phyloP scores from a whole-genome alignment of 73 alveolate species.

The Tetrahymena elliotti region DNA sequence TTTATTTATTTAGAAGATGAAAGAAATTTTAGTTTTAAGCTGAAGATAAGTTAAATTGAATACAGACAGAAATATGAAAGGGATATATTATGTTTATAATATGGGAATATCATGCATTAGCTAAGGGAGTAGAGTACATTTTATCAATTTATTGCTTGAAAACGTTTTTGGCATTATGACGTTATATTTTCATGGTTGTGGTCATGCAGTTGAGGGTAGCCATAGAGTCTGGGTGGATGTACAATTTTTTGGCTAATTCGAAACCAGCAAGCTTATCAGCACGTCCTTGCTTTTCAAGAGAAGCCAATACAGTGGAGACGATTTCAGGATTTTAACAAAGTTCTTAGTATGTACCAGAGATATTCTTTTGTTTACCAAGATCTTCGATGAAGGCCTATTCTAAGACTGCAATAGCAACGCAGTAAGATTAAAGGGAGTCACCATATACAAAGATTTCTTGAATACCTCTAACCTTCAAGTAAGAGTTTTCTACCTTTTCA shows the following conservation, averaged over 20 bases:
- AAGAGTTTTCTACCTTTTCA: conserved; percentile 75
- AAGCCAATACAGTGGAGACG: neutral
- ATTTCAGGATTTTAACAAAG: neutral
- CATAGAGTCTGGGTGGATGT: conserved; percentile 8
- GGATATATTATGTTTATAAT: neutral
- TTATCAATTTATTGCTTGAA: neutral
- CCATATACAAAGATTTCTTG: conserved; percentile 78
- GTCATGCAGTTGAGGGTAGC: neutral
- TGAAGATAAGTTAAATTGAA: neutral
- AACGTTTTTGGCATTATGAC: conserved; percentile 5
- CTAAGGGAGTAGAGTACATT: neutral
- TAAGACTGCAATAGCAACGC: conserved; percentile 75
- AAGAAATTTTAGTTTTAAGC: too few species aligned
- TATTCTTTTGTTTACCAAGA: neutral
- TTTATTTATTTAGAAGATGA: too few species aligned
- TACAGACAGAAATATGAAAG: neutral
- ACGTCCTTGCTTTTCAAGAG: neutral
- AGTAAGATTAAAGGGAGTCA: conserved; percentile 58
- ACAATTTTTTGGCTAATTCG: conserved; percentile 3
- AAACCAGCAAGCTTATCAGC: neutral
- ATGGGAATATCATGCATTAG: neutral
- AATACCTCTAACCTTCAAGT: conserved; percentile 47
- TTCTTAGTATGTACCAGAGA: neutral
- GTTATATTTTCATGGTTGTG: neutral
- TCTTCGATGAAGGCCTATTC: conserved; percentile 22